phyloP scores from a whole-genome alignment of 371 early-diverging fungal species.

The Mortierella sp. region DNA sequence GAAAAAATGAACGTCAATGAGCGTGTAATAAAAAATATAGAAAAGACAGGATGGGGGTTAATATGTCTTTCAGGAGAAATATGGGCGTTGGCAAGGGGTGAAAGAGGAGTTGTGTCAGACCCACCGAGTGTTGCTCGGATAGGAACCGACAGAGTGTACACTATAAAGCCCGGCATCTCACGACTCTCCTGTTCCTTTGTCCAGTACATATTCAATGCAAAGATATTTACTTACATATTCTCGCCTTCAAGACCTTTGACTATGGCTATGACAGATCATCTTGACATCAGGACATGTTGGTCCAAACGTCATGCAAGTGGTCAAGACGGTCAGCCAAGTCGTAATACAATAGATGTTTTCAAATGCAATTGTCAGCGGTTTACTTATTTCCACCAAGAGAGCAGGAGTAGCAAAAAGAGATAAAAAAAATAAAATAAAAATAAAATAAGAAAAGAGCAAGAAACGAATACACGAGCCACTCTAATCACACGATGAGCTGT shows the following conservation, averaged over 20 bases:
- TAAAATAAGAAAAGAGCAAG: too few relatives aligned
- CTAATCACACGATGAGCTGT: too few relatives aligned
- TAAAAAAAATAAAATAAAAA: too few relatives aligned
- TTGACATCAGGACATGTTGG: neutral
- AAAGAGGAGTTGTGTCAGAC: neutral
- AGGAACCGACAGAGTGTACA: neutral
- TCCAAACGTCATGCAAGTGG: neutral
- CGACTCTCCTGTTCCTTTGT: neutral
- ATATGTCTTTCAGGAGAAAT: neutral
- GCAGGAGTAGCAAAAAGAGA: too few relatives aligned
- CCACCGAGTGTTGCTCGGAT: neutral
- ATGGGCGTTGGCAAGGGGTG: neutral
- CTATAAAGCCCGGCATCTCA: neutral
- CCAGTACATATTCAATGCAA: too few relatives aligned
- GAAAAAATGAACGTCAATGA: neutral
- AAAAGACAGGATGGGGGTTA: neutral
- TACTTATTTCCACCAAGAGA: too few relatives aligned
- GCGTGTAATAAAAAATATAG: neutral
- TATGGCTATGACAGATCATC: too few relatives aligned
- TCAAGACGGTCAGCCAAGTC: too few relatives aligned
- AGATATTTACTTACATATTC: neutral
- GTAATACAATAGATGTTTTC: too few relatives aligned
- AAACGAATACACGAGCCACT: too few relatives aligned
- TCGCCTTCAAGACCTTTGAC: neutral
- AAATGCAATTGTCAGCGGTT: too few relatives aligned